Conservation (phyloP, 176 grass and related monocot species). For the Cymbopogon citratus region DNA sequence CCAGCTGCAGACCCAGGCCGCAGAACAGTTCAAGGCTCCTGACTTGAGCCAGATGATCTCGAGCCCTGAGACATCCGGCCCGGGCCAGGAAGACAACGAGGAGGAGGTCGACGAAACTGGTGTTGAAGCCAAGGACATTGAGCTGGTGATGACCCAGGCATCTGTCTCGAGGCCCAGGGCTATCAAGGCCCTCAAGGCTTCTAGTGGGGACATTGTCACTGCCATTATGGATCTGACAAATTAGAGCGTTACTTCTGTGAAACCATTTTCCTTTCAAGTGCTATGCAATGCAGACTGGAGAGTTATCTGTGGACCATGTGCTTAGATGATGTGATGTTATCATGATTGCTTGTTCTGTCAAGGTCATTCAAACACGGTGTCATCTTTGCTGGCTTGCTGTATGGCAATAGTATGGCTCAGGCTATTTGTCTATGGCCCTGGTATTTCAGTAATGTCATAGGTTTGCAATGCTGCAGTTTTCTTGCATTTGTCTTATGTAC, state of each 20-base stretch:
- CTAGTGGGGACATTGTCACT: constrained; percentile 47
- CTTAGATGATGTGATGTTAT: neutral
- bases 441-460: neutral
- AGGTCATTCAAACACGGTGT: neutral
- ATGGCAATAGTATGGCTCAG: neutral
- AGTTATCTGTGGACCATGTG: neutral
- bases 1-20: constrained; percentile 63
- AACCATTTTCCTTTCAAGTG: neutral
- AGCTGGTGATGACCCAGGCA: constrained; percentile 70
- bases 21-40: constrained; percentile 59
- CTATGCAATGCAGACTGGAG: constrained; percentile 1
- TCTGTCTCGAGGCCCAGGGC: constrained; percentile 42
- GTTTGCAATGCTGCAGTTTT: neutral
- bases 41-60: constrained; percentile 43
- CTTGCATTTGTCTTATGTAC: neutral
- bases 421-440: neutral
- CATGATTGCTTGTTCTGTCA: neutral
- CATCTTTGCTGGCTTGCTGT: neutral
- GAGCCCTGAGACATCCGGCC: constrained; percentile 30
- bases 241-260: constrained; percentile 6
- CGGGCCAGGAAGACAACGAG: constrained; percentile 40
- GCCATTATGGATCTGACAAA: constrained; percentile 70
- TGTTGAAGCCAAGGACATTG: constrained; percentile 58
- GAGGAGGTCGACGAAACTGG: constrained; percentile 57
- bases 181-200: constrained; percentile 55